Evolutionary conservation across 345 rosid species (phyloP), one percentile per base, ranked within the genome.

Genomic region (Litchi chinensis): DNA sequence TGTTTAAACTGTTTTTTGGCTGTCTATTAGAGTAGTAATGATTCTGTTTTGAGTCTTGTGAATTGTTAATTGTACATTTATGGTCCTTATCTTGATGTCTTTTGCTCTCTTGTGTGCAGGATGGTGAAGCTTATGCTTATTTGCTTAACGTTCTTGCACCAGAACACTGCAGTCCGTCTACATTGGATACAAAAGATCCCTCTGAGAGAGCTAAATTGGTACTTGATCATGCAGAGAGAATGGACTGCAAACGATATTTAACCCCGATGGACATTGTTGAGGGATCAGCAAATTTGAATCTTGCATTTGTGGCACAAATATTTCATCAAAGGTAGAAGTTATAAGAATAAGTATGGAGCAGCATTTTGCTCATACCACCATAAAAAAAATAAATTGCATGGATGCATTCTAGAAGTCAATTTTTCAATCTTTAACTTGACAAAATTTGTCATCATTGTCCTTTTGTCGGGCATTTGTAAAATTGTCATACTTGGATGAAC

Each of bases 61-160:
- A 70, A 48, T 19, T 43, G 60, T 74, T 32, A 37, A 68, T 57
- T 40, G 41, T 37, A 43, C 15, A 46, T 71, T 10, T 57, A 6
- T 12, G 26, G 79, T 81, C 50, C 74, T 60, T 76, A 67, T 48
- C 52, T 56, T 82, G 43, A 80, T 75, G 44, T 75, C 39, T 68
- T 48, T 62, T 75, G 77, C 66, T 84, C 40, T 57, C 52, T 63
- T 46, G 40, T 65, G n/a, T 88, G 87, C 87, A 95, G 98, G 96
- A 93, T 83, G 99, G 87, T 81, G 89, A 85, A 88, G 99, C 98
- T 16, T 95, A 92, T 75, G 85, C 95, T 11, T 95, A 90, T 89
- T 82, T 95, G 70, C 96, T 93, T 66, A 93, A 93, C 85, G 96
- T 93, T 83, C 97, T 92, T 70, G 93, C 99, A 39, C 96, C 95